A percentile compares a stretch with the other conserved stretches of the same genome.
These are phyloP conservation scores for Tolypocladium album DNA, from an alignment of 2,329 filamentous ascomycete genomes.

Conservation along the genomic window DNA sequence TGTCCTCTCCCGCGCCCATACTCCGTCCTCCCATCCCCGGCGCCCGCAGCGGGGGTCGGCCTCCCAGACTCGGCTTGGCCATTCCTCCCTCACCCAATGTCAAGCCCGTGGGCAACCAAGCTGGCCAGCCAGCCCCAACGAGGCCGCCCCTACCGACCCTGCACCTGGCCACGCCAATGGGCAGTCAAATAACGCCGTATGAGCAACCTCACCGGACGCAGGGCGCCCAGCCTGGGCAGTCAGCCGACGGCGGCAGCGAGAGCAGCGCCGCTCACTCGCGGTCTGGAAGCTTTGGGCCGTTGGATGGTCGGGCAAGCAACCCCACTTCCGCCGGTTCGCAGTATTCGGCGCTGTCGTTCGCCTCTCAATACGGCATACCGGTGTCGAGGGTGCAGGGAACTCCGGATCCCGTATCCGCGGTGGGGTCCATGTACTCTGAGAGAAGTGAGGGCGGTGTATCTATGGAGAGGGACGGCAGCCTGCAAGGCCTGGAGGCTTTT, in stretches of 20 bases:
- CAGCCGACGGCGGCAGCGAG: conserved; percentile 69
- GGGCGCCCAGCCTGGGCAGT: conserved; percentile 46
- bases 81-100: conserved; percentile 81
- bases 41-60: conserved; percentile 49
- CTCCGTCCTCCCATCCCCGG: conserved; percentile 76
- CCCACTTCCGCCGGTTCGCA: conserved; percentile 82
- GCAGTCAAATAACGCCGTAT: conserved; percentile 62
- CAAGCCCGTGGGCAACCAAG: conserved; percentile 57
- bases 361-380: conserved; percentile 59
- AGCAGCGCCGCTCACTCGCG: conserved; percentile 69
- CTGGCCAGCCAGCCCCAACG: conserved; percentile 19
- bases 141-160: conserved; percentile 62
- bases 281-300: conserved; percentile 70
- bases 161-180: conserved; percentile 81
- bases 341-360: conserved; percentile 74
- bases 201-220: conserved; percentile 45
- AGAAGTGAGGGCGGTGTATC: conserved; percentile 61
- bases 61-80: conserved; percentile 74
- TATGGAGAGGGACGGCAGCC: conserved; percentile 77
- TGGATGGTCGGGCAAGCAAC: conserved; percentile 67
- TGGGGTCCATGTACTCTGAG: conserved; percentile 75
- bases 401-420: conserved; percentile 79
- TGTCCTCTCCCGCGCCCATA: conserved; percentile 69
- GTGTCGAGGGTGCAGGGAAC: conserved; percentile 54
- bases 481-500: conserved; percentile 66